A percentile compares a stretch with the other conserved stretches of the same genome.
phyloP scores from a whole-genome alignment of 441 rosid genomes.

The Adansonia rubrostipa region DNA sequence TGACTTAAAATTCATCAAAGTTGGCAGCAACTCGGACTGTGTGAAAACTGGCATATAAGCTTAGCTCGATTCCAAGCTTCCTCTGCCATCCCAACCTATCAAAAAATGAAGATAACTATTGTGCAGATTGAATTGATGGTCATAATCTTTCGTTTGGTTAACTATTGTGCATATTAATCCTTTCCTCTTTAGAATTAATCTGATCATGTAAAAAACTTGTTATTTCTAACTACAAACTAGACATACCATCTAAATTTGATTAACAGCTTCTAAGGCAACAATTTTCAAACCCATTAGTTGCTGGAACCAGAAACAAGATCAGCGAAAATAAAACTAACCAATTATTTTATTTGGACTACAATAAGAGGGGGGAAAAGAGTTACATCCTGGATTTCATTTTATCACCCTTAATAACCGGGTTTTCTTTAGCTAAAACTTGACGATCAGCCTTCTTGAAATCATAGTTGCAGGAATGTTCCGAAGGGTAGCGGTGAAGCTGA shows the following conservation, averaged over 20 bases:
- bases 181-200: neutral
- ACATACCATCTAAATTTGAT: neutral
- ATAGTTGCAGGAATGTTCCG: neutral
- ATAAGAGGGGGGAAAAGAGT: no score
- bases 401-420: slow-evolving; percentile 7
- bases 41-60: no score
- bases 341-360: neutral
- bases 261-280: neutral
- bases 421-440: neutral
- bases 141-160: neutral
- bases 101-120: neutral
- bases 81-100: no score
- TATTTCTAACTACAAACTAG: neutral
- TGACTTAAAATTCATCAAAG: no score
- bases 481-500: neutral
- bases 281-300: neutral
- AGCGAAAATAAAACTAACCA: neutral
- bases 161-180: neutral
- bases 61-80: no score
- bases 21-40: no score
- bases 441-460: slow-evolving; percentile 10
- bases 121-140: neutral
- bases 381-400: slow-evolving; percentile 1
- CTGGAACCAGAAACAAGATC: neutral
- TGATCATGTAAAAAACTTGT: neutral